phyloP scores from a whole-genome alignment of 2,329 filamentous ascomycete genomes.

The Diaporthe caulivora region DNA sequence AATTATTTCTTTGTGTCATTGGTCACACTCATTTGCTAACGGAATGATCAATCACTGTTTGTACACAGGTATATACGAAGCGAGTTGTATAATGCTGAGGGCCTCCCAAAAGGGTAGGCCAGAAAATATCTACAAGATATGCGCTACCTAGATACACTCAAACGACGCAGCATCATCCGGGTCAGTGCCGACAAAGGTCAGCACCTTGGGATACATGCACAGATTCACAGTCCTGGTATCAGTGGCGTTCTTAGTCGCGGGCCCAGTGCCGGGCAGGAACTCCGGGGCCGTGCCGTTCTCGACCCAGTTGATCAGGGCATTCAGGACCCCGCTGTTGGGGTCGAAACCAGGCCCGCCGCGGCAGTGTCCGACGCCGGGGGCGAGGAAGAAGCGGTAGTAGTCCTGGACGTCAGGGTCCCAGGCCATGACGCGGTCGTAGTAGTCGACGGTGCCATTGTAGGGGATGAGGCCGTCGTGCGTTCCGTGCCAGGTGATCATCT shows the following conservation, averaged over 20 bases:
- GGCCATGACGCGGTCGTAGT: conserved; percentile 43
- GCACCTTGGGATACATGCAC: conserved; percentile 25
- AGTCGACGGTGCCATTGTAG: conserved; percentile 43
- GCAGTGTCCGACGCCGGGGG: conserved; percentile 50
- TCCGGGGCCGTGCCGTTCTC: conserved; percentile 47
- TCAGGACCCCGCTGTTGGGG: conserved; percentile 42
- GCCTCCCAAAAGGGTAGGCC: not conserved
- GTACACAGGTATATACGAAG: not conserved
- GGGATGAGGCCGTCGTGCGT: conserved; percentile 42
- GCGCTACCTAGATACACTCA: conserved; percentile 20
- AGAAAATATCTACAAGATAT: not conserved
- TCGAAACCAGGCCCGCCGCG: conserved; percentile 44
- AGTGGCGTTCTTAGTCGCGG: not conserved
- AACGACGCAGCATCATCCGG: conserved; percentile 22
- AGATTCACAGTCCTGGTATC: conserved; percentile 24
- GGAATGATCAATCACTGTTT: not conserved
- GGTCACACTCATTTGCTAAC: not conserved
- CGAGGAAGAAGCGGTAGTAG: conserved; percentile 49
- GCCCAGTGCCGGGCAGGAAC: conserved; percentile 9
- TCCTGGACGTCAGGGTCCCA: conserved; percentile 38
- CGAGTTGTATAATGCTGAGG: not conserved
- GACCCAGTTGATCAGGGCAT: conserved; percentile 46
- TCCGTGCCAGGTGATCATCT: conserved; percentile 65
- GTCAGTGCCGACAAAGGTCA: conserved; percentile 22
- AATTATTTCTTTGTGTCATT: not conserved